Percentiles rank a stretch among this genome's conserved stretches.
phyloP scores from a whole-genome alignment of 192 early-diverging fungal species.

The Coemansia sp. region DNA sequence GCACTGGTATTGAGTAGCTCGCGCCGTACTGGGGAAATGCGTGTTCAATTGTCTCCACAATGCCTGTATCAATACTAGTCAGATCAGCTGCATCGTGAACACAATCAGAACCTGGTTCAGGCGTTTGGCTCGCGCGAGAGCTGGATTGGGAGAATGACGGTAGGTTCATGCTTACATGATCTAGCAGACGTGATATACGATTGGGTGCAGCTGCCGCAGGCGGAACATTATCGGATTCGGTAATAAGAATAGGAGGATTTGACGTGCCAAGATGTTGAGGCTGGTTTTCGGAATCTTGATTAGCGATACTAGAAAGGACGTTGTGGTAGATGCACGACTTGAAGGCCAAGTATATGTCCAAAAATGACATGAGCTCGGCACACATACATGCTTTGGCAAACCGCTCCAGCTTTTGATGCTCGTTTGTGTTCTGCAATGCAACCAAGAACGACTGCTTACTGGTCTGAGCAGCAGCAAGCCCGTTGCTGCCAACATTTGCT shows the following conservation, averaged over 20 bases:
- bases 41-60: constrained; percentile 18
- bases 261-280: neutral
- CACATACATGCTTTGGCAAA: constrained; percentile 40
- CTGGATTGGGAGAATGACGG: neutral
- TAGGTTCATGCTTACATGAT: neutral
- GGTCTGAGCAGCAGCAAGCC: neutral
- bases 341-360: constrained; percentile 42
- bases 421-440: constrained; percentile 17
- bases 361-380: constrained; percentile 32
- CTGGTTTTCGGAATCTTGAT: neutral
- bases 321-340: constrained; percentile 23
- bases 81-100: neutral
- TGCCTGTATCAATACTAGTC: constrained; percentile 17
- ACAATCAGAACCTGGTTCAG: neutral
- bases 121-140: neutral
- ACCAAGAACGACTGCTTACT: constrained; percentile 21
- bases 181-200: neutral
- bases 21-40: constrained; percentile 20
- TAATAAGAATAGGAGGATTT: constrained; percentile 2
- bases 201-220: neutral
- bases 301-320: neutral
- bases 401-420: constrained; percentile 19
- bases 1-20: constrained; percentile 6
- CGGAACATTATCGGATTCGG: neutral
- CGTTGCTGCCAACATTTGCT: neutral